These are phyloP conservation scores for Lathyrus sativus DNA, from an alignment of 306 rosid species.

Conservation along the genomic window DNA sequence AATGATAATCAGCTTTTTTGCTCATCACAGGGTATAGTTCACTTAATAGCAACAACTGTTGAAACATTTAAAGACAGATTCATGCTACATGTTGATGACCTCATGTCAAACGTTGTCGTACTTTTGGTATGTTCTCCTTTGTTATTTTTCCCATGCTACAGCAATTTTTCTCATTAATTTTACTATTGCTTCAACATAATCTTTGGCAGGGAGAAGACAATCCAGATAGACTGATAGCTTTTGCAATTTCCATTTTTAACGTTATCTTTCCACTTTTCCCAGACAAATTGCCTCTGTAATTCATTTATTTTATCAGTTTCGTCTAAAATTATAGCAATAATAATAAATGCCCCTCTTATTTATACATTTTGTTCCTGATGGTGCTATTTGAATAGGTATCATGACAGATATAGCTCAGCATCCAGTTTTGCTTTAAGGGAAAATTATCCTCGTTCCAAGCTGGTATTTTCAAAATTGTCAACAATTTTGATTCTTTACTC, in stretches of 20 bases:
- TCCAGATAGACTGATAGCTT: slow-evolving; percentile 23
- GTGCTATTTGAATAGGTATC: slow-evolving; percentile 34
- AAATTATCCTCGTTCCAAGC: neutral
- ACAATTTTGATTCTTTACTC: slow-evolving; percentile 6
- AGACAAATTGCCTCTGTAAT: slow-evolving; percentile 33
- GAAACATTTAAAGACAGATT: neutral
- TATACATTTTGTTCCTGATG: neutral
- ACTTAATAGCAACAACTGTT: slow-evolving; percentile 13
- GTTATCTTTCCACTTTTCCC: slow-evolving; percentile 24
- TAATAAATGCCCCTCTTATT: neutral
- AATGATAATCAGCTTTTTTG: neutral
- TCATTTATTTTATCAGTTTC: slow-evolving; percentile 5
- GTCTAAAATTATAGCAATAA: neutral
- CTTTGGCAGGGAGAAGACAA: slow-evolving; percentile 28
- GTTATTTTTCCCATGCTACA: neutral
- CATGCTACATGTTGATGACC: slow-evolving; percentile 12
- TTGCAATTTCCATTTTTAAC: slow-evolving; percentile 32
- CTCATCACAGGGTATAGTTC: slow-evolving; percentile 7
- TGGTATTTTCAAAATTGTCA: slow-evolving; percentile 30
- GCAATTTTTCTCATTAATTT: slow-evolving; percentile 2
- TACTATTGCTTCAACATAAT: slow-evolving; percentile 21
- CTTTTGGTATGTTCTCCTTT: slow-evolving; percentile 27
- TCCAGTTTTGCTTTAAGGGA: neutral
- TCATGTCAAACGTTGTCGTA: slow-evolving; percentile 18
- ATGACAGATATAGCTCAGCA: neutral